Percentiles rank a stretch among this genome's conserved stretches.
Evolutionary conservation across 331 rosid genomes (phyloP).

Genomic region (Malus hybrid): DNA sequence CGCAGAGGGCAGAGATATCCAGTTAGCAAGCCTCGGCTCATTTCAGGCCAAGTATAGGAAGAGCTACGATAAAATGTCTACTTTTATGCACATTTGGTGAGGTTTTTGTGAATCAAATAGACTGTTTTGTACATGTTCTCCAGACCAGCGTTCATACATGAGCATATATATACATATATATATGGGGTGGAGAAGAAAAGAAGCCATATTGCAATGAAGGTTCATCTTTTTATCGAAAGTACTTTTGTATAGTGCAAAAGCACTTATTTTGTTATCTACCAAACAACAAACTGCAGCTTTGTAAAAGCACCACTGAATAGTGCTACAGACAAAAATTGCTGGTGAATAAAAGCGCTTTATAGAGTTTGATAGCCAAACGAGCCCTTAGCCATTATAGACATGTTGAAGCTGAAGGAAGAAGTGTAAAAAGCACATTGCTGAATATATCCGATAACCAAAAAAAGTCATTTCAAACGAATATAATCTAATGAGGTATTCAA

Average conservation of each 20-base stretch:
- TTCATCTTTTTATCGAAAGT: too few species aligned
- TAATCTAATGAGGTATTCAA: neutral
- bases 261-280: too few species aligned
- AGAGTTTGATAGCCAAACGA: too few species aligned
- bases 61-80: conserved; percentile 10
- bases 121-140: conserved; percentile 35
- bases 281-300: too few species aligned
- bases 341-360: too few species aligned
- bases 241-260: too few species aligned
- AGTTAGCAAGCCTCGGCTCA: conserved; percentile 28
- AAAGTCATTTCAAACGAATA: too few species aligned
- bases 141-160: conserved; percentile 3
- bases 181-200: conserved; percentile 20
- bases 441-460: neutral
- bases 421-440: neutral
- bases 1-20: conserved; percentile 63
- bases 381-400: neutral
- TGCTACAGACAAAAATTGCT: too few species aligned
- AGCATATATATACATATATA: neutral
- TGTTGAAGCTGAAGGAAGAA: neutral
- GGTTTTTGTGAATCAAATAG: conserved; percentile 24
- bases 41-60: conserved; percentile 33
- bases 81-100: conserved; percentile 10
- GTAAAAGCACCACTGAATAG: too few species aligned
- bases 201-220: conserved; percentile 1